These are phyloP conservation scores for Cryptococcus sp. DNA, from an alignment of 1,284 basidiomycete species.

Conservation along the genomic window DNA sequence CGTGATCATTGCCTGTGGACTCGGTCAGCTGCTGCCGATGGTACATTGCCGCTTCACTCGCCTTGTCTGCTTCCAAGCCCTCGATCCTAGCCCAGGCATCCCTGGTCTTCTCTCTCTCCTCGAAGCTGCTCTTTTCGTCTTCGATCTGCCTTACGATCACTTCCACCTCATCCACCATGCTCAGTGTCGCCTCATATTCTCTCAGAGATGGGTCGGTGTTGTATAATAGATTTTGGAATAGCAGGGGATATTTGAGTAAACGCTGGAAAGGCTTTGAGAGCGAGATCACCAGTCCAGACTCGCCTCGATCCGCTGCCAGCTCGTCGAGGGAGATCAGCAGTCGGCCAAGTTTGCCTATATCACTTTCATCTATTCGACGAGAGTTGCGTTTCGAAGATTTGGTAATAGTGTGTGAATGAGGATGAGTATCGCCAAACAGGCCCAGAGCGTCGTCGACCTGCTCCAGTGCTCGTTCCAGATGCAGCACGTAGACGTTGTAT, in stretches of 20 bases:
- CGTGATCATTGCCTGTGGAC: constrained; percentile 64
- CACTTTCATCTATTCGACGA: constrained; percentile 70
- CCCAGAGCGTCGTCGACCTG: constrained; percentile 76
- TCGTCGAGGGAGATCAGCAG: constrained; percentile 66
- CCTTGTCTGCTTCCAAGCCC: constrained; percentile 83
- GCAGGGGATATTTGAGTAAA: constrained; percentile 91
- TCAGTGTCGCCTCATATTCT: constrained; percentile 93
- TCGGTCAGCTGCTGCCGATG: constrained; percentile 4
- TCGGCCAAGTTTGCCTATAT: constrained; percentile 59
- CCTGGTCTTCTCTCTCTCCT: constrained; percentile 89
- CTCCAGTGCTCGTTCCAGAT: constrained; percentile 83
- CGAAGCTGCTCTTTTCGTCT: constrained; percentile 94
- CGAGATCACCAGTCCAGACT: constrained; percentile 89
- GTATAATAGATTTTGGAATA: constrained; percentile 96
- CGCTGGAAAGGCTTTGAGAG: constrained; percentile 96
- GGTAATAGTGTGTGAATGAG: constrained; percentile 3
- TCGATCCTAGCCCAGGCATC: constrained; percentile 96
- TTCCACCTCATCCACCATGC: constrained; percentile 97
- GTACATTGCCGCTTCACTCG: constrained; percentile 48
- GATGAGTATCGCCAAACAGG: constrained; percentile 11
- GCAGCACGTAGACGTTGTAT: constrained; percentile 87
- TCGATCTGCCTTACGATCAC: constrained; percentile 93
- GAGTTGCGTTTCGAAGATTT: constrained; percentile 67
- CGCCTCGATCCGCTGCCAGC: constrained; percentile 76
- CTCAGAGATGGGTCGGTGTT: constrained; percentile 93